Base-by-base conservation (phyloP, 345 rosid genomes). In the Melastoma malabathricum region DNA sequence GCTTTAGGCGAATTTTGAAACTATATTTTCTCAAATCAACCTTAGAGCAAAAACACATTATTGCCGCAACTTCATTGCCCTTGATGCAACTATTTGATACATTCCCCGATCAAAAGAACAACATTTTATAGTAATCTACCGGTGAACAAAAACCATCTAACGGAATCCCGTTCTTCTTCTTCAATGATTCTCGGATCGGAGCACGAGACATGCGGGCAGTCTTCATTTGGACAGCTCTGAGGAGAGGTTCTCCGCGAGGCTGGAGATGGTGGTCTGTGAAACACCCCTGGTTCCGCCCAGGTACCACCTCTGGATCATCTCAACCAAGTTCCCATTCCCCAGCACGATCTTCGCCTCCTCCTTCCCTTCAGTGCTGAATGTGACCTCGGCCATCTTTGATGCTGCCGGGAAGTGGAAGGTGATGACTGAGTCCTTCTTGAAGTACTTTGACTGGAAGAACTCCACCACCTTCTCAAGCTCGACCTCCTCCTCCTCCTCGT, bases 221-320 rank as follows among this genome's bases (percentile, higher is more conserved):
- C 44, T 22, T 74, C 72, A 78, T 46, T 70, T 66, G 43, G 80
- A 59, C 41, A 83, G 56, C 64, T 70, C 44, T 0, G 78, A 59
- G 0, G 96, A 79, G 19, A 90, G 65, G 4, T 54, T 61, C 17
- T 66, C 64, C 0, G 89, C 94, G 1, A 86, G 63, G 44, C 83
- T 74, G 29, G 79, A 4, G n/a, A 78, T 73, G 46, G 92, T 86
- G 13, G 83, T 57, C 29, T 81, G 73, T 52, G 97, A 90, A 9
- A 84, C 78, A 10, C 78, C 98, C 20, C 89, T 62, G 9, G 74
- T 76, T 60, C 81, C 96, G 6, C 92, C 89, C 60, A 90, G 55
- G 56, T 90, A 90, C 98, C 98, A 90, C 61, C 63, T 75, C 82
- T 84, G 74, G 58, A 90, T 80, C 94, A 75, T 82, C 71, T 70